Conservation (phyloP, 2,329 filamentous ascomycete species). For the Plectosphaerella plurivora region DNA sequence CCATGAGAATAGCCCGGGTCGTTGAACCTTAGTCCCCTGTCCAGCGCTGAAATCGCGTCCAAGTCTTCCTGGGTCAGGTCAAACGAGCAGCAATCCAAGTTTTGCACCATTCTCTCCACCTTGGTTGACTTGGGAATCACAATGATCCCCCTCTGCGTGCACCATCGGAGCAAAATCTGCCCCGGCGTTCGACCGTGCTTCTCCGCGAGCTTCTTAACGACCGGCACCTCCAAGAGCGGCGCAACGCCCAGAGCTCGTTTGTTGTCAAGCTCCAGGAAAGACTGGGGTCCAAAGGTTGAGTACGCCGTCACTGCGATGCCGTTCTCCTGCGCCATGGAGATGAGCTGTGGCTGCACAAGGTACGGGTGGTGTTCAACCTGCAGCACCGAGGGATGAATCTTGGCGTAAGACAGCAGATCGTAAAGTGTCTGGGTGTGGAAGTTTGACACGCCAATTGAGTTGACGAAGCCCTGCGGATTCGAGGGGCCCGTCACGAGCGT, state of each 20-base stretch:
- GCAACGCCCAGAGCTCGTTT: slow-evolving; percentile 16
- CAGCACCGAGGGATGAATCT: slow-evolving; percentile 46
- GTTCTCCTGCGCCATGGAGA: slow-evolving; percentile 51
- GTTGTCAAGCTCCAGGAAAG: slow-evolving; percentile 24
- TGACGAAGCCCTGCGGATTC: slow-evolving; percentile 42
- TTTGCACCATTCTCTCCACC: slow-evolving; percentile 41
- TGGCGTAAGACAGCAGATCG: slow-evolving; percentile 57
- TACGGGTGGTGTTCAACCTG: slow-evolving; percentile 70
- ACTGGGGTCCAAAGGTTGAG: slow-evolving; percentile 58
- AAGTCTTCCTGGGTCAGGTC: slow-evolving; percentile 50
- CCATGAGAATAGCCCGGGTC: slow-evolving; percentile 34
- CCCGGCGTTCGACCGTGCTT: slow-evolving; percentile 56
- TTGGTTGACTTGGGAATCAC: slow-evolving; percentile 62
- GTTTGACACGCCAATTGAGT: slow-evolving; percentile 57
- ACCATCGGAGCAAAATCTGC: slow-evolving; percentile 63
- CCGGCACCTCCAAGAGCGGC: slow-evolving; percentile 21
- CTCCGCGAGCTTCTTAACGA: slow-evolving; percentile 45
- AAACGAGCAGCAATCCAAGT: slow-evolving; percentile 52
- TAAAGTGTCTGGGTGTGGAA: slow-evolving; percentile 53
- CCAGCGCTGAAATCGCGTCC: slow-evolving; percentile 48
- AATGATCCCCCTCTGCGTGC: slow-evolving; percentile 57
- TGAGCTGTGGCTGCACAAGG: slow-evolving; percentile 52
- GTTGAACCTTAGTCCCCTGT: slow-evolving; percentile 55
- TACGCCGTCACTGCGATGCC: slow-evolving; percentile 59
- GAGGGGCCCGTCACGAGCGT: slow-evolving; percentile 31